These are phyloP conservation scores for Psidium guajava DNA, from an alignment of 345 rosid species.

Conservation along the genomic window DNA sequence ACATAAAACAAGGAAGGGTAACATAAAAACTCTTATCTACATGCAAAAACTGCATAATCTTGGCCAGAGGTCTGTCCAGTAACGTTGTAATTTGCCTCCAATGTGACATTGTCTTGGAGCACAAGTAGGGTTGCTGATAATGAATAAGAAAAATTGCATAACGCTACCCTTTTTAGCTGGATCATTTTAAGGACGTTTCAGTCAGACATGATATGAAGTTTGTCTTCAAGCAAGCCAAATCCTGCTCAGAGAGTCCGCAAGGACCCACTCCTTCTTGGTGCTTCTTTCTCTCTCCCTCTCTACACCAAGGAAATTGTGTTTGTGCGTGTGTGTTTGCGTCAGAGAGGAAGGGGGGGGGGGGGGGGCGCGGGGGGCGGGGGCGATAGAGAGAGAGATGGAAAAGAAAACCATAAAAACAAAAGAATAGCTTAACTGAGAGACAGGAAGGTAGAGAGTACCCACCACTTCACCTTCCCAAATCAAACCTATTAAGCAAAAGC, in stretches of 20 bases:
- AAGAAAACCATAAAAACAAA: slow-evolving; percentile 7
- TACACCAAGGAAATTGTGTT: background rate
- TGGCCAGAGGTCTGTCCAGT: background rate
- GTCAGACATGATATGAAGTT: background rate
- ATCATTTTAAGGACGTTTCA: background rate
- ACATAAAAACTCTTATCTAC: background rate
- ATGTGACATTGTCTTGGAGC: background rate
- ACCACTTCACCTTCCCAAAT: slow-evolving; percentile 27
- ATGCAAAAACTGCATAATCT: background rate
- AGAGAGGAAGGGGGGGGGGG: too few species aligned
- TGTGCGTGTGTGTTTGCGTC: background rate
- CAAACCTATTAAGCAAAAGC: slow-evolving; percentile 7
- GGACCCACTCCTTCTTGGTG: background rate
- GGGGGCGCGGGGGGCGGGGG: too few species aligned
- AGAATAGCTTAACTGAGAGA: slow-evolving; percentile 10
- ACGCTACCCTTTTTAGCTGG: background rate
- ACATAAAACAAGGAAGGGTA: background rate
- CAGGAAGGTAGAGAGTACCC: slow-evolving; percentile 31
- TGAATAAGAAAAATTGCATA: background rate
- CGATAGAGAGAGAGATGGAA: background rate
- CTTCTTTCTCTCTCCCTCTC: background rate
- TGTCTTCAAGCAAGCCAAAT: background rate
- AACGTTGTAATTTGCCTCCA: background rate
- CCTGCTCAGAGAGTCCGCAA: background rate
- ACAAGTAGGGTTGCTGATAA: background rate